Evolutionary conservation across 148 eudicot species (phyloP).

Genomic region (Simmondsia chinensis): DNA sequence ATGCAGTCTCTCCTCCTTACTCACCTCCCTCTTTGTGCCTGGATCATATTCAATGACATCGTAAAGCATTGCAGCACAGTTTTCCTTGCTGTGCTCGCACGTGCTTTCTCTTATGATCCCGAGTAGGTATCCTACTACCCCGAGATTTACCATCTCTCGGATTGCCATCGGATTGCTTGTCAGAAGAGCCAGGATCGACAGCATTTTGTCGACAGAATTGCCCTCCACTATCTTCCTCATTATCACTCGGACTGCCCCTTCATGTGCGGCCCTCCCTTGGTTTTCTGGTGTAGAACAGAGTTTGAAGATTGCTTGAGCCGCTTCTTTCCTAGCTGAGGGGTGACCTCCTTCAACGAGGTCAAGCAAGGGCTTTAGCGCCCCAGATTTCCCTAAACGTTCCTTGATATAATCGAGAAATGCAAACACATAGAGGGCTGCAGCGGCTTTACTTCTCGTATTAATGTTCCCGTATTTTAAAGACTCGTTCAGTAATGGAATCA

Average conservation of each 20-base stretch:
- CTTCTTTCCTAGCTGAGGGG: constrained; percentile 37
- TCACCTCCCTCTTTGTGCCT: constrained; percentile 55
- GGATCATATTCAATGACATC: constrained; percentile 54
- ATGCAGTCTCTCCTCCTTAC: constrained; percentile 51
- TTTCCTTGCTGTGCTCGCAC: constrained; percentile 71
- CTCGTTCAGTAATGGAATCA: constrained; percentile 30
- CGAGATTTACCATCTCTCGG: constrained; percentile 67
- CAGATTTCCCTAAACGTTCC: constrained; percentile 19
- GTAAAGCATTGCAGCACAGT: constrained; percentile 57
- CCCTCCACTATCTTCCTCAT: constrained; percentile 27
- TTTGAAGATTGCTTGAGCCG: constrained; percentile 34
- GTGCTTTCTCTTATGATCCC: constrained; percentile 56
- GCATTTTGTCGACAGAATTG: constrained; percentile 44
- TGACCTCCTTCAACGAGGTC: constrained; percentile 41
- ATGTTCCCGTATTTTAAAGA: constrained; percentile 29
- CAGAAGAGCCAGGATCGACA: constrained; percentile 74
- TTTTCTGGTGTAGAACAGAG: constrained; percentile 31
- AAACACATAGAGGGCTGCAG: constrained; percentile 36
- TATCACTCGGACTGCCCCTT: constrained; percentile 35
- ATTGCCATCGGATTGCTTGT: constrained; percentile 57
- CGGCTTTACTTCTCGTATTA: constrained; percentile 34
- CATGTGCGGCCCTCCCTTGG: constrained; percentile 26
- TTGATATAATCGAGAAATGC: constrained; percentile 44
- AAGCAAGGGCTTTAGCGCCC: constrained; percentile 35
- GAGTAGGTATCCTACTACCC: constrained; percentile 50